These are phyloP conservation scores for Starmerella geochares DNA, from an alignment of 805 yeast species.

Conservation along the genomic window DNA sequence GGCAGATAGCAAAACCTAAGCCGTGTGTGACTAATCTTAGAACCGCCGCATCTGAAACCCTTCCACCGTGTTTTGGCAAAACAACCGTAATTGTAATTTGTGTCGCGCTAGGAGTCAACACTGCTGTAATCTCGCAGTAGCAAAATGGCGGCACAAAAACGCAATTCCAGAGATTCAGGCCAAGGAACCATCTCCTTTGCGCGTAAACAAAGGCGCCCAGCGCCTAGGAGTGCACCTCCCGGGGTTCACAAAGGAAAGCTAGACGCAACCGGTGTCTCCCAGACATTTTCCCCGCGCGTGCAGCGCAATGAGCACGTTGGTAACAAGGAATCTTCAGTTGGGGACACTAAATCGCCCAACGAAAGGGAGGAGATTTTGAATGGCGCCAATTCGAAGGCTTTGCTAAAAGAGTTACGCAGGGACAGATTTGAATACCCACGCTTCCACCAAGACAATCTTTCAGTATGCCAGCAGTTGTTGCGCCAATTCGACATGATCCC, in stretches of 20 bases:
- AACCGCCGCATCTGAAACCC: not conserved
- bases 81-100: too few species aligned
- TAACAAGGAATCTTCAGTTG: not conserved
- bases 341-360: not conserved
- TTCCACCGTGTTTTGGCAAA: too few species aligned
- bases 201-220: not conserved
- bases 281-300: not conserved
- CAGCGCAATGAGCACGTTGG: not conserved
- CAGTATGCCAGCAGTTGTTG: constrained; percentile 29
- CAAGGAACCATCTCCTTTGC: constrained; percentile 2
- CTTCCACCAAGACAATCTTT: constrained; percentile 29
- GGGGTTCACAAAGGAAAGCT: not conserved
- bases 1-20: not conserved
- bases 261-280: not conserved
- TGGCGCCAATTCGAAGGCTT: constrained; percentile 6
- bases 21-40: not conserved
- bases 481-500: constrained; percentile 31
- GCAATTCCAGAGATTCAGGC: not conserved
- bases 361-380: constrained; percentile 9
- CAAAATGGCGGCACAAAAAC: not conserved
- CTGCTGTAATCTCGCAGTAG: too few species aligned
- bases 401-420: constrained; percentile 10
- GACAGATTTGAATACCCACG: constrained; percentile 10
- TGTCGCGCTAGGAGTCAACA: not conserved
- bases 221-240: not conserved